A percentile compares a stretch with the other conserved stretches of the same genome.
phyloP scores from a whole-genome alignment of 352 stramenopile species.

The Phytopythium aichiense region DNA sequence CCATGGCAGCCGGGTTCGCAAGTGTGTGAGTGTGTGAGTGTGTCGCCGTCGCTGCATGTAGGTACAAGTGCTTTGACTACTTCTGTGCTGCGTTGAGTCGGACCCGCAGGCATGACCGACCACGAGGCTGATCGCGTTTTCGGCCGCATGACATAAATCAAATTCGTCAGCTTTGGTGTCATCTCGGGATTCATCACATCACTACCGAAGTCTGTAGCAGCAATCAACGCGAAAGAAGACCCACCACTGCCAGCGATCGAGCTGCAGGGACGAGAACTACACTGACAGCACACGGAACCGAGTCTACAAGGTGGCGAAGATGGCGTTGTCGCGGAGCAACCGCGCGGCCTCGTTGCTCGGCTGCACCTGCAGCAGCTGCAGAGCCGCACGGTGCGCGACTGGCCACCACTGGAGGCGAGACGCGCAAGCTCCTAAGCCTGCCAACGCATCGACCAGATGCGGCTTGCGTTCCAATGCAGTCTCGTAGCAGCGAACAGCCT shows the following conservation, averaged over 20 bases:
- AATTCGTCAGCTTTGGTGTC: no score
- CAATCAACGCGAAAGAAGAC: no score
- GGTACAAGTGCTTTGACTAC: no score
- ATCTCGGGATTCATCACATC: no score
- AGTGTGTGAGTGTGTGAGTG: no score
- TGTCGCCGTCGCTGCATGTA: no score
- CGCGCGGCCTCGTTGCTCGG: slow-evolving; percentile 60
- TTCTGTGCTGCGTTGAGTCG: no score
- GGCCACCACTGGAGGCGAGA: slow-evolving; percentile 63
- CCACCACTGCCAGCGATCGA: neutral
- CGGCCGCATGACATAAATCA: no score
- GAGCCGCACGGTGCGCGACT: slow-evolving; percentile 45
- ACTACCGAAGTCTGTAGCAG: no score
- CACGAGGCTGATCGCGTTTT: no score
- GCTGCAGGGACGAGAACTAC: neutral
- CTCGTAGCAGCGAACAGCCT: slow-evolving; percentile 56
- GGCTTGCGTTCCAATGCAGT: slow-evolving; percentile 62
- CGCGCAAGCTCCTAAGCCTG: slow-evolving; percentile 69
- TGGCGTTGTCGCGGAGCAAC: slow-evolving; percentile 62
- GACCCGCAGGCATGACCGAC: no score
- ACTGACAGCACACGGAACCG: neutral
- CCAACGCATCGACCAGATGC: slow-evolving; percentile 63
- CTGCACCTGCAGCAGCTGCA: slow-evolving; percentile 55
- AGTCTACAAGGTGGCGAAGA: slow-evolving; percentile 43
- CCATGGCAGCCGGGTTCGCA: no score